A percentile compares a stretch with the other conserved stretches of the same genome.
Evolutionary conservation across 331 rosid genomes (phyloP).

Genomic region (Cydonia oblonga): DNA sequence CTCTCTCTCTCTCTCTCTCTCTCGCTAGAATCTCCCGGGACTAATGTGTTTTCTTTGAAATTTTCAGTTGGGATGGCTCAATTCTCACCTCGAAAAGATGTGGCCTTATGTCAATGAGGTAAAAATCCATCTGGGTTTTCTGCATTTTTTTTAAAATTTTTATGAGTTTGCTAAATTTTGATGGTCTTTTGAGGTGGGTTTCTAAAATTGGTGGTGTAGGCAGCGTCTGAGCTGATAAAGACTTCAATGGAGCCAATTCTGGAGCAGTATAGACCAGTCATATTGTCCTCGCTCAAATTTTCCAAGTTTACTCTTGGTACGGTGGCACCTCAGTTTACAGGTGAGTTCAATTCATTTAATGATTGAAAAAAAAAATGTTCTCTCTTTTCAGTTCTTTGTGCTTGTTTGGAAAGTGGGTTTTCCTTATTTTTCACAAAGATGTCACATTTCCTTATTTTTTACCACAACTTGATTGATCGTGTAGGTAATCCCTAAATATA

Average conservation of each 20-base stretch:
- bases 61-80: constrained; percentile 73
- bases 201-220: constrained; percentile 28
- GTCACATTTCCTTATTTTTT: not conserved
- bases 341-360: constrained; percentile 25
- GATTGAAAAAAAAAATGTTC: not conserved
- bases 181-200: not conserved
- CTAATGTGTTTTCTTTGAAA: not conserved
- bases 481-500: not conserved
- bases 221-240: constrained; percentile 90
- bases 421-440: not conserved
- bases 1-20: too few relatives aligned
- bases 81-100: constrained; percentile 71
- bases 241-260: constrained; percentile 77
- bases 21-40: not conserved
- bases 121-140: constrained; percentile 1
- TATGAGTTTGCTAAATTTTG: not conserved
- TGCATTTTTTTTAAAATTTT: not conserved
- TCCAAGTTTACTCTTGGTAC: constrained; percentile 76
- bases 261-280: constrained; percentile 61
- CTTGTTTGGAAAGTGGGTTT: not conserved
- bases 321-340: constrained; percentile 91
- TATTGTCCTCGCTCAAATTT: constrained; percentile 23
- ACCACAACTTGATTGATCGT: not conserved
- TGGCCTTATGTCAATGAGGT: constrained; percentile 94
- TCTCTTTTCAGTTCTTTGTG: not conserved